Base-by-base conservation (phyloP, 2,329 filamentous ascomycete genomes). In the Arthrobotrys entomopaga region DNA sequence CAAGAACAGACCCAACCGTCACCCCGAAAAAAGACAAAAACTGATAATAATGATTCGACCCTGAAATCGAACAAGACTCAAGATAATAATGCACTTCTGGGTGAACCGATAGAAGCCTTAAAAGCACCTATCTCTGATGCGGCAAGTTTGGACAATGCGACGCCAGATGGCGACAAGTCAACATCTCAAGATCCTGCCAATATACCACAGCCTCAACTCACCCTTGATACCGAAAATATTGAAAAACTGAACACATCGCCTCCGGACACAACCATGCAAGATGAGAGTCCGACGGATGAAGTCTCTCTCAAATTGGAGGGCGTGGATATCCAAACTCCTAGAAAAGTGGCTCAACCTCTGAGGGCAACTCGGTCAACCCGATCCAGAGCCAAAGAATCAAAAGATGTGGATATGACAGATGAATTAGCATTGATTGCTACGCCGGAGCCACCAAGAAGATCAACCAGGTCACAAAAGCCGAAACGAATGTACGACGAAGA, bases 401-500 rank as follows among this genome's bases (percentile, higher is more conserved):
- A 7, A 13, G 63, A 74, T 53, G 43, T 42, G 7, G 20, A 73
- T 20, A 63, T 63, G 50, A 52, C 57, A 15, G 70, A 67, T 20
- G 70, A 74, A 48, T 22, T 67, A 38, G 29, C 57, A 15, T 7
- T 22, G 2, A 13, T 74, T 16, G 10, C 56, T 20, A 26, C 63
- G 3, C 15, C 43, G 4, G 69, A 61, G 13, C 46, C 70, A 24
- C 7, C 29, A 34, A 65, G 70, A 15, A 63, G 70, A 48, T 74
- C 70, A 13, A 57, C 54, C 19, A 57, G 70, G 24, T 48, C 52
- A n/a, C 63, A 63, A 10, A 67, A 67, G 22, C 15, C 50, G 22
- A 66, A 73, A n/a, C 63, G 57, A 11, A 63, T 58, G 6, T 74
- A 74, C 20, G 54, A 74, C n/a, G 70, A 74, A 34, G 70, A 74